Evolutionary conservation across 306 rosid species (phyloP), one percentile per base, ranked within the genome.

Genomic region (Ochetophila trinervis): DNA sequence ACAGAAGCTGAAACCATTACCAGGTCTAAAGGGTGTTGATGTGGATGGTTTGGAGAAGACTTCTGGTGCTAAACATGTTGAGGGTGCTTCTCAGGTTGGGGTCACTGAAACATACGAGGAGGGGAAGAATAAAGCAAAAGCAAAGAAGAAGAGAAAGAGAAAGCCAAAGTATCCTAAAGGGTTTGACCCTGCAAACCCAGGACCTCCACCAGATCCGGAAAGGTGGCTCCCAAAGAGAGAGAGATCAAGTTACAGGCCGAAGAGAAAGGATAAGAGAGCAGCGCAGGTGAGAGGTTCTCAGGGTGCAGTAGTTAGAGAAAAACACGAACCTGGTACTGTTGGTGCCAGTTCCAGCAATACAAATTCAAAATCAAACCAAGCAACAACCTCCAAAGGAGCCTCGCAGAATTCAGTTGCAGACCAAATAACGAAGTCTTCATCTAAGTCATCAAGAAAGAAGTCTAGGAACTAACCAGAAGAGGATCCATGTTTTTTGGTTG

Each of bases 151-250:
- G 90, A 83, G 99, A 75, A 90, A 90, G 88, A 88, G 99, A 85
- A 94, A 94, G 87, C 97, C 96, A 53, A 87, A 72, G 81, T 94
- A 94, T 78, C 99, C 97, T 40, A 94, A 88, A 81, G 97, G 99
- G 71, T 94, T 83, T 74, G 95, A 94, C 74, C 97, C 96, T 7
- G 90, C 87, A 15, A 94, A 90, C 70, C 97, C 97, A 36, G 99
- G 99, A 69, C 96, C 99, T 56, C 91, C 91, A 27, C 99, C 97
- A 4, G 99, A 94, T 74, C 99, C 99, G 15, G 97, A 90, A 72
- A 84, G 99, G 73, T 94, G 99, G 99, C 99, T 94, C 75, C 99
- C 99, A 12, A 94, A 72, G 87, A 83, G 97, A 71, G 97, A 94
- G 69, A 87, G 99, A 63, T 94, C 99, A 16, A 88, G 90, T 56